These are phyloP conservation scores for Geosiphon pyriformis DNA, from an alignment of 192 early-diverging fungal species.

Conservation along the genomic window DNA sequence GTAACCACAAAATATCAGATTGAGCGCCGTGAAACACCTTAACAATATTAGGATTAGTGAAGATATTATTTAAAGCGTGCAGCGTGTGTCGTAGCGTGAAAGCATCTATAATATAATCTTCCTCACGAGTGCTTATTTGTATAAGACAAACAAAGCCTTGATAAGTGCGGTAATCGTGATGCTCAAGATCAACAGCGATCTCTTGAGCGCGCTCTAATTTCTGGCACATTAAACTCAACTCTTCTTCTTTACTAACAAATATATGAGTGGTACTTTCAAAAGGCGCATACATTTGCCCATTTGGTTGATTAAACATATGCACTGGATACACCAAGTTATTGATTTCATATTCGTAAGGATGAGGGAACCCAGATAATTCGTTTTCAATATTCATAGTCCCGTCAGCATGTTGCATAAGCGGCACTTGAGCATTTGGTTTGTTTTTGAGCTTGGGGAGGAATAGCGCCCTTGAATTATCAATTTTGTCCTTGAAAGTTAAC, in stretches of 20 bases:
- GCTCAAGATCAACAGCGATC: constrained; percentile 93
- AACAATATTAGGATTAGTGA: constrained; percentile 81
- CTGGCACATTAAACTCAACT: constrained; percentile 56
- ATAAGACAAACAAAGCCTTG: constrained; percentile 94
- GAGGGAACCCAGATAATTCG: constrained; percentile 42
- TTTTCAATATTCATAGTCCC: not conserved
- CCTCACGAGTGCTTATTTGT: constrained; percentile 81
- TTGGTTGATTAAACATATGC: constrained; percentile 53
- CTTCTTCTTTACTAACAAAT: constrained; percentile 79
- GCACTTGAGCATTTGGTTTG: constrained; percentile 78
- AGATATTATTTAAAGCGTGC: constrained; percentile 73
- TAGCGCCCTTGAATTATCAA: constrained; percentile 82
- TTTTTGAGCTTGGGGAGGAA: constrained; percentile 73
- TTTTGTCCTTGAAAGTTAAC: constrained; percentile 72
- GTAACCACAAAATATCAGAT: constrained; percentile 92
- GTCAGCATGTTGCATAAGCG: constrained; percentile 55
- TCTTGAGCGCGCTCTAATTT: constrained; percentile 58
- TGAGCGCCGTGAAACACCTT: constrained; percentile 98
- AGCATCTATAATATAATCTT: constrained; percentile 91
- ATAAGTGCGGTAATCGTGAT: constrained; percentile 92
- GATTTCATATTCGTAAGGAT: constrained; percentile 94
- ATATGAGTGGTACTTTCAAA: constrained; percentile 69
- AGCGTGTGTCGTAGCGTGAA: constrained; percentile 69
- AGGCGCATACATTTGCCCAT: constrained; percentile 47
- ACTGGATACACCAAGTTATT: constrained; percentile 66